These are phyloP conservation scores for Saccharomyces pastorianus DNA, from an alignment of 1,139 yeast species.

Conservation along the genomic window DNA sequence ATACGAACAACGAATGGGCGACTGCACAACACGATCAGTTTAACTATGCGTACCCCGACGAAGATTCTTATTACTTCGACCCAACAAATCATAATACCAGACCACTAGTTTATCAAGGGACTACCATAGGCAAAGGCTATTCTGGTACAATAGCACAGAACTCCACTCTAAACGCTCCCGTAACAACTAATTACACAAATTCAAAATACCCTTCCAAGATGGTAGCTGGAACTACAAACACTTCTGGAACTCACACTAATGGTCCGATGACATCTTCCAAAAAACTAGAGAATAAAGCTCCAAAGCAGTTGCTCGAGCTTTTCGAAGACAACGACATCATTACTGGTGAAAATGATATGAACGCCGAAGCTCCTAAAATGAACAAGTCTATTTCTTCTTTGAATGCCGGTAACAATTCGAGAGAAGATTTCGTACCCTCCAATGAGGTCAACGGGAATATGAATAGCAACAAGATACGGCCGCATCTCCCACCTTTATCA, in stretches of 20 bases:
- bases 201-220: conserved; percentile 18
- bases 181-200: conserved; percentile 23
- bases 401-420: conserved; percentile 9
- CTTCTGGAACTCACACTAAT: conserved; percentile 20
- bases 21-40: conserved; percentile 31
- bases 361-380: conserved; percentile 18
- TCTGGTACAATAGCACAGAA: conserved; percentile 18
- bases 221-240: conserved; percentile 24
- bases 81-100: conserved; percentile 26
- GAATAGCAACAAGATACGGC: conserved; percentile 3
- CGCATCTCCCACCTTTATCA: not conserved
- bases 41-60: conserved; percentile 36
- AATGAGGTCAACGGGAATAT: not conserved
- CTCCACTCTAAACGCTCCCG: conserved; percentile 23
- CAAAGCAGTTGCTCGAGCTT: conserved; percentile 62
- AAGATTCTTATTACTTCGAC: conserved; percentile 24
- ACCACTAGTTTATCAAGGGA: conserved; percentile 24
- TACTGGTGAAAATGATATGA: conserved; percentile 7
- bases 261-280: conserved; percentile 9
- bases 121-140: conserved; percentile 30
- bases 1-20: conserved; percentile 28
- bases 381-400: conserved; percentile 13
- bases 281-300: conserved; percentile 42
- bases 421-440: conserved; percentile 1
- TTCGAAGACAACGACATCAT: conserved; percentile 44